Base-by-base conservation (phyloP, 202 grass and related monocot genomes). In the Schoenoplectus triqueter region DNA sequence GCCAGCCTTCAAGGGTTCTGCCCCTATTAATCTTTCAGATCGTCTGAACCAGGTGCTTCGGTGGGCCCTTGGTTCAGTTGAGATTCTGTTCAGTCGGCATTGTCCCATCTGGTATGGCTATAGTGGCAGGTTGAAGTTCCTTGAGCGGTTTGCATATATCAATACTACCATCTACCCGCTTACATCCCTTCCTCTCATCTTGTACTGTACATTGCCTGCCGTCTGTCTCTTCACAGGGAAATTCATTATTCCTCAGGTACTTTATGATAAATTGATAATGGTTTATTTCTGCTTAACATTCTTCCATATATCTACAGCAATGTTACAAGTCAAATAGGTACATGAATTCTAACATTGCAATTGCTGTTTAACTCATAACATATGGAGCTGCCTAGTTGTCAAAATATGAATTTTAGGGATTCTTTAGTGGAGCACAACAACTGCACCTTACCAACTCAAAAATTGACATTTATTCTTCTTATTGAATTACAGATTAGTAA, bases 21-120 rank as follows among this genome's bases (percentile, higher is more conserved):
- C 94, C 73, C 94, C 94, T 46, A 97, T 97, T 60, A 97, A 97
- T 64, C 92, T 97, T 87, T 97, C 94, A 54, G 94, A 97, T 91
- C 94, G 94, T 87, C 69, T 94, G 90, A 94, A 97, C 86, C 94
- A 97, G 90, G 94, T 97, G 80, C 92, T 97, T 81, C 88, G 94
- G 40, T 97, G 94, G 94, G 94, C 94, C 71, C 89, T 97, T 85
- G 94, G 94, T 85, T 97, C 94, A 10, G 89, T 97, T 60, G 94
- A 97, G 88, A 97, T 97, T 94, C 90, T 97, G 80, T 97, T 97
- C 69, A 97, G 94, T 54, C 87, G 94, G 87, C 94, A 97, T 88
- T 97, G 94, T 82, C 94, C 94, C 48, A 92, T 97, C 82, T 97
- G 94, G 94, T 97, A 97, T 76, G 94, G 94, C 56, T 97, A 97